Evolutionary conservation across 116 monocot species (phyloP), one percentile per base, ranked within the genome.

Genomic region (Posidonia oceanica): DNA sequence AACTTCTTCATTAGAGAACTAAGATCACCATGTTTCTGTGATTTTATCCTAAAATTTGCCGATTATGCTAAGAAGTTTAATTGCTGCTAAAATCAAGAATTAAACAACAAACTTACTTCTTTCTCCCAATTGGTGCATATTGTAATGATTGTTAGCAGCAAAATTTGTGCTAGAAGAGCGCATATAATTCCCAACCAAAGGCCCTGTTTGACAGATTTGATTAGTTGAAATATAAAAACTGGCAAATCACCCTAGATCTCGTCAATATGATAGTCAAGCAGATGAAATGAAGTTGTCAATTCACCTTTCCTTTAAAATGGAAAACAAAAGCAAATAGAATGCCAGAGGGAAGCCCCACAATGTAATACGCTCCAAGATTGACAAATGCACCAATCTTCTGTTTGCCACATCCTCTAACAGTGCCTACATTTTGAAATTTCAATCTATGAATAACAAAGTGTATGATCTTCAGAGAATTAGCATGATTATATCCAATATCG

Each of bases 161-260:
- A 29, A 21, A 73, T 58, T 79, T 89, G 88, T 2, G 79, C 74
- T 10, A 66, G 4, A 39, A 79, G 65, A 29, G 78, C 85, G 69
- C 80, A 85, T 54, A 79, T 74, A 52, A 88, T 78, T 76, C 88
- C 88, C 68, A 88, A 21, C 85, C 85, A 83, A 63, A 89, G 83
- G 11, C 88, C 88, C 85, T 88, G 75, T 29, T 39, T 38, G 20
- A 41, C n/a, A 36, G 48, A 38, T 11, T 0, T 15, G 41, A 12
- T 10, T 62, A 52, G 29, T 3, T 17, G 41, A 3, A n/a, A 14
- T 7, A 48, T 7, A 12, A 48, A 29, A 29, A 29, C 29, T 29
- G 29, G 29, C 29, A 29, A 29, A 29, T 29, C 29, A 29, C 1
- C 29, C 29, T 29, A 29, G 29, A 29, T 29, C 29, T 29, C 1